A percentile compares a stretch with the other conserved stretches of the same genome.
These are phyloP conservation scores for Immersiella caudata DNA, from an alignment of 495 filamentous ascomycete species.

Conservation along the genomic window DNA sequence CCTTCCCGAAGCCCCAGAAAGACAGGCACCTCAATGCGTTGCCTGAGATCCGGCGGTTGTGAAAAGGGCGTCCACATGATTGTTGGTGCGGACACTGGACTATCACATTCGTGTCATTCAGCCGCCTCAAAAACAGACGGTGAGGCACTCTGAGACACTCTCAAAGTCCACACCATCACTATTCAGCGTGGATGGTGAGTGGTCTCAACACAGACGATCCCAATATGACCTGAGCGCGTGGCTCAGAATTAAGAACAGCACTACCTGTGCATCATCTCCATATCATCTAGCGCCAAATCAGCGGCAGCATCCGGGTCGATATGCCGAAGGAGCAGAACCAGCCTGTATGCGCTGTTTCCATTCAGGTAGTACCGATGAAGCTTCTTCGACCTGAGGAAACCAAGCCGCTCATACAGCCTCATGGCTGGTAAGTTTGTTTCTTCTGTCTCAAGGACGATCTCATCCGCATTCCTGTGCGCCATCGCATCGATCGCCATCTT, in stretches of 20 bases:
- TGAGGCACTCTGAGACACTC: too few species aligned
- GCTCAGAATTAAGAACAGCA: background rate
- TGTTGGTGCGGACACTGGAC: too few species aligned
- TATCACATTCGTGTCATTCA: too few species aligned
- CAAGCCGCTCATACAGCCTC: constrained; percentile 89
- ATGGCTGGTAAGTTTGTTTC: constrained; percentile 91
- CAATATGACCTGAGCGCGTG: too few species aligned
- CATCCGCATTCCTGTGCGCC: constrained; percentile 80
- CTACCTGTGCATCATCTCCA: constrained; percentile 17
- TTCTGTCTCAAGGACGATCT: constrained; percentile 96
- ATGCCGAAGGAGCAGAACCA: constrained; percentile 78
- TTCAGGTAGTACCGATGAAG: constrained; percentile 96
- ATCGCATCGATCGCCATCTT: constrained; percentile 91
- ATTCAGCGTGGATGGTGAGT: too few species aligned
- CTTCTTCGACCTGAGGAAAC: constrained; percentile 90
- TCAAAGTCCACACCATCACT: too few species aligned
- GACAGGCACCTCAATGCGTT: too few species aligned
- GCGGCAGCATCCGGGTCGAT: constrained; percentile 36
- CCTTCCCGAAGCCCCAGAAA: too few species aligned
- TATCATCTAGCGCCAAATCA: constrained; percentile 32
- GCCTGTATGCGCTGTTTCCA: constrained; percentile 88
- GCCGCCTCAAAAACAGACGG: too few species aligned
- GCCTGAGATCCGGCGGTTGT: too few species aligned
- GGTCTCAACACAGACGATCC: too few species aligned
- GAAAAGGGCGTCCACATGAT: too few species aligned